A percentile compares a stretch with the other conserved stretches of the same genome.
These are phyloP conservation scores for Dictyostelium purpureum DNA, from an alignment of 78 protist species.

Conservation along the genomic window DNA sequence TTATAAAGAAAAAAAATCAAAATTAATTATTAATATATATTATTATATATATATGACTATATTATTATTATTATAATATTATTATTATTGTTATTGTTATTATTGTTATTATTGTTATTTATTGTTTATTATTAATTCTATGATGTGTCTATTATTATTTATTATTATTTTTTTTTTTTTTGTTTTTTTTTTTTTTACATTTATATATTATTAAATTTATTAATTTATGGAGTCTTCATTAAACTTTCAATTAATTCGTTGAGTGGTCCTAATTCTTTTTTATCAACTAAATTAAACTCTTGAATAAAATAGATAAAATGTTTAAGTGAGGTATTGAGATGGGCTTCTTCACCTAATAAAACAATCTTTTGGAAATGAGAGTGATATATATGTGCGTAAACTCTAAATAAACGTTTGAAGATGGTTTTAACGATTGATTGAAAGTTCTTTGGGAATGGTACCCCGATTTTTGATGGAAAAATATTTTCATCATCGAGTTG, in stretches of 20 bases:
- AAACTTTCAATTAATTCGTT: slow-evolving; percentile 76
- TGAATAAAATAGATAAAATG: slow-evolving; percentile 90
- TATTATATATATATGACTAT: no score
- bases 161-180: background rate
- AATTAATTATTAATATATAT: no score
- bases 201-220: no score
- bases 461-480: slow-evolving; percentile 94
- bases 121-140: no score
- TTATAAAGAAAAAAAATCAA: no score
- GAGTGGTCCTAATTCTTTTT: slow-evolving; percentile 90
- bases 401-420: slow-evolving; percentile 93
- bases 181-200: background rate
- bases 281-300: slow-evolving; percentile 89
- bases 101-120: background rate
- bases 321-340: slow-evolving; percentile 87
- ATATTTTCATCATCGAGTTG: slow-evolving; percentile 94
- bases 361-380: slow-evolving; percentile 91
- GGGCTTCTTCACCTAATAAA: slow-evolving; percentile 93
- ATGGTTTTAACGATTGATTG: slow-evolving; percentile 84
- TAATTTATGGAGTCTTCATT: slow-evolving; percentile 2
- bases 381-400: slow-evolving; percentile 98
- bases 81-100: background rate
- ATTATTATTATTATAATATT: no score
- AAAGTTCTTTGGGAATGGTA: slow-evolving; percentile 96
- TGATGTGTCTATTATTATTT: background rate